Base-by-base conservation (phyloP, 345 rosid species). In the Lepidium didymum region DNA sequence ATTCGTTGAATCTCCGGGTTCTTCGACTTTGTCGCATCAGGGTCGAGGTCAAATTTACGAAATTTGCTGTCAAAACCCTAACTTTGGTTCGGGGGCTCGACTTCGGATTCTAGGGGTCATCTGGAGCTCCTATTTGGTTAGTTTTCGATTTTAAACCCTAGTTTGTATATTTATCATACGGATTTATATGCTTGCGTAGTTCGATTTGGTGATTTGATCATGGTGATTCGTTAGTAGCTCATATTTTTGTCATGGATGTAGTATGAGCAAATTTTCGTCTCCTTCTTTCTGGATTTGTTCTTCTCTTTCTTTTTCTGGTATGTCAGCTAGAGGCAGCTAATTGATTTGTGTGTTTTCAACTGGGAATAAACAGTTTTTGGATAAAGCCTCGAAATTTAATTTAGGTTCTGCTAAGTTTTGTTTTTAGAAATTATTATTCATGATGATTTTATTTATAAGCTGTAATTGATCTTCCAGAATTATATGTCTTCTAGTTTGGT, bases 1-100 rank as follows among this genome's bases (percentile, higher is more conserved):
- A 40, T 51, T 36, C 46, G 45, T 61, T 23, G 51, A 72, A 54
- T 63, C 75, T 71, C 57, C 14, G 57, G 6, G 56, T 11, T 57
- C 65, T 57, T 41, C 52, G 62, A 16, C 54, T 10, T 74, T 57
- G 0, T 38, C 11, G 56, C 57, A 13, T 54, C 69, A 42, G 56
- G 56, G 40, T 23, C 38, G 57, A 47, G 66, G 41, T 57, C 60
- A 13, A 70, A 70, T 61, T 62, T 38, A 44, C 15, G 4, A 27
- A 46, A 72, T 76, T 77, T 75, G 63, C 75, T 74, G 75, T 75
- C 76, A 72, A 81, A 87, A 83, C 88, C 93, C 91, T 89, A 82
- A 78, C 59, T 82, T 77, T 56, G 40, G 12, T 60, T 58, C 52
- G 13, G 14, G 62, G 21, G 38, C 59, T 53, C 66, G 13, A 33